Evolutionary conservation across 176 grass and related monocot species (phyloP).

Genomic region (Coix lacrymajobi): DNA sequence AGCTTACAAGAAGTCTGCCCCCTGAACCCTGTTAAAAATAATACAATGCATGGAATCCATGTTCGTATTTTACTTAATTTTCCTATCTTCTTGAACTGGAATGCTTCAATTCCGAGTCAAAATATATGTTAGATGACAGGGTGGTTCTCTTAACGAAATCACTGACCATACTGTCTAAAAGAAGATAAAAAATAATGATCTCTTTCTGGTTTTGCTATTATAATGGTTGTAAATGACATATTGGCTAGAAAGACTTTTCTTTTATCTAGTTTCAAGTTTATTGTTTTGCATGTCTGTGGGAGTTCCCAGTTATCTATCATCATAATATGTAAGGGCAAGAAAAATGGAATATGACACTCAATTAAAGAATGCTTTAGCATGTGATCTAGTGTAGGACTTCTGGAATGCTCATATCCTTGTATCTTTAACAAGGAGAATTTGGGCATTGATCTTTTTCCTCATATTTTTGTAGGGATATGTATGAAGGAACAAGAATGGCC

Average conservation of each 20-base stretch:
- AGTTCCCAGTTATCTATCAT: background rate
- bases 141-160: background rate
- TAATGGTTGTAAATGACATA: background rate
- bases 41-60: background rate
- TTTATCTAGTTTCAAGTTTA: background rate
- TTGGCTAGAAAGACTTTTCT: background rate
- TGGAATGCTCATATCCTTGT: background rate
- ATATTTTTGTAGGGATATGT: slow-evolving; percentile 60
- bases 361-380: background rate
- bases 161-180: background rate
- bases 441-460: slow-evolving; percentile 1
- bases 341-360: background rate
- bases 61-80: background rate
- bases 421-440: background rate
- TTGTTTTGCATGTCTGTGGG: background rate
- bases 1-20: background rate
- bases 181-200: background rate
- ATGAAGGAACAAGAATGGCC: slow-evolving; percentile 85
- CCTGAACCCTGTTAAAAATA: background rate
- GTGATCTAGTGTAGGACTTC: background rate
- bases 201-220: background rate
- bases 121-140: background rate
- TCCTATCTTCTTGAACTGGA: background rate
- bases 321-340: background rate
- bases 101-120: background rate